These are phyloP conservation scores for Endogone sp. DNA, from an alignment of 192 early-diverging fungal species.

Conservation along the genomic window DNA sequence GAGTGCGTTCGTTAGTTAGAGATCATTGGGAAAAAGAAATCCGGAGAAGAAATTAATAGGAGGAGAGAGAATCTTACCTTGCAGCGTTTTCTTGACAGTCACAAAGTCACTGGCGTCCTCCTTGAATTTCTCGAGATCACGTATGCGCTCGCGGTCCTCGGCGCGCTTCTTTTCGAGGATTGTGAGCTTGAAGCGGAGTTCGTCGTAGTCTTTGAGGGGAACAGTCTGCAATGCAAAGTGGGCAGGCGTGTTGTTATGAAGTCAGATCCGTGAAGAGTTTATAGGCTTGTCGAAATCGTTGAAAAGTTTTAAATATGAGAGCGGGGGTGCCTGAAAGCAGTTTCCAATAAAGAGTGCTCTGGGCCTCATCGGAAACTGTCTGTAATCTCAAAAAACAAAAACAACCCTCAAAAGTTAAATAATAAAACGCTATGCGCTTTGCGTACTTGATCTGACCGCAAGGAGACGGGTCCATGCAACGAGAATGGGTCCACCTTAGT, in stretches of 20 bases:
- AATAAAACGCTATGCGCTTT: too few species aligned
- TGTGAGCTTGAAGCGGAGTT: constrained; percentile 70
- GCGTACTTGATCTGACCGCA: neutral
- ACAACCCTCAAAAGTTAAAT: too few species aligned
- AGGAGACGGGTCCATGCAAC: neutral
- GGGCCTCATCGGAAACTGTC: too few species aligned
- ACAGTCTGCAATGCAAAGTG: constrained; percentile 30
- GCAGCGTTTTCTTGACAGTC: constrained; percentile 61
- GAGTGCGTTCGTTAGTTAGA: constrained; percentile 25
- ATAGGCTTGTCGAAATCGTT: too few species aligned
- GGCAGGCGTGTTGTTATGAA: neutral
- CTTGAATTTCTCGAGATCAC: constrained; percentile 67
- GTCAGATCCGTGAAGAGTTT: too few species aligned
- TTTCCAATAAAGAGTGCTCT: too few species aligned
- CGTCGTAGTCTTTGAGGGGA: constrained; percentile 71
- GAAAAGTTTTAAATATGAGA: too few species aligned
- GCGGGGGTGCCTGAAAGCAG: too few species aligned
- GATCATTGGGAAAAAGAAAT: neutral
- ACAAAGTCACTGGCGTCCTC: constrained; percentile 70
- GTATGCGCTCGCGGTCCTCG: constrained; percentile 71
- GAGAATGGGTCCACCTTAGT: neutral
- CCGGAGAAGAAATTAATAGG: neutral
- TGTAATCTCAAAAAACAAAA: too few species aligned
- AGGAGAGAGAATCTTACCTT: constrained; percentile 30
- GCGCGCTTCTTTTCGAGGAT: constrained; percentile 77